Conservation (phyloP, 306 rosid species). For the Lupinus albus region DNA sequence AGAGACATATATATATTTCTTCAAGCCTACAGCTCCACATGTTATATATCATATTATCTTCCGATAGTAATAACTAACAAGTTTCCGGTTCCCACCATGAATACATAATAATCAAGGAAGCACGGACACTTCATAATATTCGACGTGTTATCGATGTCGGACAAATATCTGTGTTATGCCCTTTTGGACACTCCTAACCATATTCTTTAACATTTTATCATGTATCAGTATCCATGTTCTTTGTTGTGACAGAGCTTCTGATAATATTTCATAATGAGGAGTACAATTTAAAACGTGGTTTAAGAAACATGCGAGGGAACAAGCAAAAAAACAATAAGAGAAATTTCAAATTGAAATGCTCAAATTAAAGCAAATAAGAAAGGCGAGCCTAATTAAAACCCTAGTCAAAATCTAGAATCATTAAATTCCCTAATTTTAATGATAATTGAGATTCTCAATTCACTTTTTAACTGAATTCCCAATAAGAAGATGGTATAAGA, state of each 20-base stretch:
- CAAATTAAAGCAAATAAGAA: neutral
- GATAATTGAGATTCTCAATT: constrained; percentile 17
- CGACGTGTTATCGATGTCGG: no score
- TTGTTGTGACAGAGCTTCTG: no score
- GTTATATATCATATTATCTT: neutral
- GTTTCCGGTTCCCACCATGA: neutral
- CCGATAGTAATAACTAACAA: no score
- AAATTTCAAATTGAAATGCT: neutral
- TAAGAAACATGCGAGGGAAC: neutral
- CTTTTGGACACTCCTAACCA: no score
- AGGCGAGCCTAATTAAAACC: neutral
- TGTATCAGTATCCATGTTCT: no score
- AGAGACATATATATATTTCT: neutral
- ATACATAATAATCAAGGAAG: neutral
- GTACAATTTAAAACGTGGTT: neutral
- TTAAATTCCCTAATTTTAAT: constrained; percentile 2
- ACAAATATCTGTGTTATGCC: no score
- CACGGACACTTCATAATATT: no score
- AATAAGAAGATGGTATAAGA: no score
- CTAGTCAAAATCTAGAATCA: constrained; percentile 32
- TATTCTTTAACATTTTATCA: no score
- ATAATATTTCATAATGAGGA: neutral
- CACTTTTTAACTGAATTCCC: no score
- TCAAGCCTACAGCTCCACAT: neutral
- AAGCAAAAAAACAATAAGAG: constrained; percentile 9